phyloP scores from a whole-genome alignment of 768 basidiomycete genomes.

The Macrolepiota fuliginosa region DNA sequence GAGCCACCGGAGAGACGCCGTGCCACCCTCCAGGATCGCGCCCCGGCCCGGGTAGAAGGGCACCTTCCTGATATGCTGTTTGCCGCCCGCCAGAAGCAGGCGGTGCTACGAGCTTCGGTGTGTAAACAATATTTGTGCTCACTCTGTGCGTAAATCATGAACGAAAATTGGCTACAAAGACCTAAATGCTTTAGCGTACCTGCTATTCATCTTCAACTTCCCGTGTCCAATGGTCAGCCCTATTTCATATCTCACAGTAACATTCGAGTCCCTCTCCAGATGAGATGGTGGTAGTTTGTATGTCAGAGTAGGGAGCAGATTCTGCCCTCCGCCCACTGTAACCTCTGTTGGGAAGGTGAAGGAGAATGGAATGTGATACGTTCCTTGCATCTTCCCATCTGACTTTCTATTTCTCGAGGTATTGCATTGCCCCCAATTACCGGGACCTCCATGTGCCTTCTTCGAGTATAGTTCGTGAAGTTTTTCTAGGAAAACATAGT shows the following conservation, averaged over 20 bases:
- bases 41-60: constrained; percentile 17
- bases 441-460: constrained; percentile 28
- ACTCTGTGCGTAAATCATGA: constrained; percentile 21
- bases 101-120: constrained; percentile 16
- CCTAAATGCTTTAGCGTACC: constrained; percentile 23
- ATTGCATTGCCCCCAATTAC: background rate
- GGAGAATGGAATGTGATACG: constrained; percentile 37
- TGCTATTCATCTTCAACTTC: constrained; percentile 34
- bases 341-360: constrained; percentile 35
- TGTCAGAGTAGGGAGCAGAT: background rate
- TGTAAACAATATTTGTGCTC: constrained; percentile 19
- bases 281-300: constrained; percentile 33
- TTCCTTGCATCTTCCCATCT: constrained; percentile 32
- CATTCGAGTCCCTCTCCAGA: constrained; percentile 28
- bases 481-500: constrained; percentile 13
- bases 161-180: background rate
- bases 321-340: constrained; percentile 14
- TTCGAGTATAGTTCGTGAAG: constrained; percentile 25
- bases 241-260: constrained; percentile 35
- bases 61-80: constrained; percentile 19
- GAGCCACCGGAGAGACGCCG: background rate
- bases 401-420: constrained; percentile 20
- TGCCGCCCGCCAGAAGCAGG: constrained; percentile 20
- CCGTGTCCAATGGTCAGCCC: constrained; percentile 35
- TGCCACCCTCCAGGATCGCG: constrained; percentile 23